phyloP scores from a whole-genome alignment of 192 early-diverging fungal genomes.

The Linnemannia zychae region DNA sequence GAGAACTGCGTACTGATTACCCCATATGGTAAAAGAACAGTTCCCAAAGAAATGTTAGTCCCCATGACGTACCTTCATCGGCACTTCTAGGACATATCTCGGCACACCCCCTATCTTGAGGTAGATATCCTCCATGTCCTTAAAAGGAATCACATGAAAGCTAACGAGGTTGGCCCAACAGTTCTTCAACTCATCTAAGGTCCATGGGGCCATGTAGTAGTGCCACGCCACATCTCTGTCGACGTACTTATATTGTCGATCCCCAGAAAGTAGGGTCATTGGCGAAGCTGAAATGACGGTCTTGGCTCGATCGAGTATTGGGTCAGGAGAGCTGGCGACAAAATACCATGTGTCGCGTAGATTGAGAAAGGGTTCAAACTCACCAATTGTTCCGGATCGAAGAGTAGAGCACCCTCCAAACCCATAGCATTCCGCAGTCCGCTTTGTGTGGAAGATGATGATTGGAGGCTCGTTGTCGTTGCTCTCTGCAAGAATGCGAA shows the following conservation, averaged over 20 bases:
- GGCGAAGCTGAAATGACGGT: slow-evolving; percentile 18
- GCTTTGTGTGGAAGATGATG: slow-evolving; percentile 29
- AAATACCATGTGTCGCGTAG: slow-evolving; percentile 29
- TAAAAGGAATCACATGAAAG: slow-evolving; percentile 7
- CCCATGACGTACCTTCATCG: not conserved
- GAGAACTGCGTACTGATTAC: no score
- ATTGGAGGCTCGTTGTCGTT: slow-evolving; percentile 26
- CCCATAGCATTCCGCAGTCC: slow-evolving; percentile 9
- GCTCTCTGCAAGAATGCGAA: slow-evolving; percentile 38
- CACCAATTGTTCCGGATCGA: slow-evolving; percentile 12
- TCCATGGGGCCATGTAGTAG: slow-evolving; percentile 36
- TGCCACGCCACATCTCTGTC: slow-evolving; percentile 7
- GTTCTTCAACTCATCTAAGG: slow-evolving; percentile 7
- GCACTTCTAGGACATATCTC: slow-evolving; percentile 38
- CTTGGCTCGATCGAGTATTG: slow-evolving; percentile 14
- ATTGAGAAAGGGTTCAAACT: slow-evolving; percentile 25
- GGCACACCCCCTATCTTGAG: slow-evolving; percentile 31
- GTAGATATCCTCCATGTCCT: slow-evolving; percentile 24
- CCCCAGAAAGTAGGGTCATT: slow-evolving; percentile 20
- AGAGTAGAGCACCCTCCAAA: slow-evolving; percentile 27
- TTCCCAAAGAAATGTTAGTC: no score
- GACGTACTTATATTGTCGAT: slow-evolving; percentile 17
- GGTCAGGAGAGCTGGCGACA: slow-evolving; percentile 15
- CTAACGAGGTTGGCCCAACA: not conserved
- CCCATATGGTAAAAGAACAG: no score